Evolutionary conservation across 179 eudicot species (phyloP).

Genomic region (Nepenthes alata): DNA sequence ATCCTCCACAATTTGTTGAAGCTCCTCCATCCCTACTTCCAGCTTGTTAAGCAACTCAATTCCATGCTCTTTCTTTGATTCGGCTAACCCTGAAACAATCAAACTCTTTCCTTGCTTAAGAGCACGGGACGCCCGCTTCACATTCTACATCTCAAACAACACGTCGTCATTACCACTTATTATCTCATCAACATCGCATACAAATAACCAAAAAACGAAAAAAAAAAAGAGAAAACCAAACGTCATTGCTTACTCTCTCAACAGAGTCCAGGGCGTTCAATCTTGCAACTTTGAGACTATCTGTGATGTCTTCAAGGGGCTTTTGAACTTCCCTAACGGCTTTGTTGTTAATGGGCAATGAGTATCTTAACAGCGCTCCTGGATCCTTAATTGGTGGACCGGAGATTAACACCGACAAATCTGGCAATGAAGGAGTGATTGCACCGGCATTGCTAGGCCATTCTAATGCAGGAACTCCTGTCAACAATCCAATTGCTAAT

Average conservation of each 20-base stretch:
- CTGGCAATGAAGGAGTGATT: slow-evolving; percentile 44
- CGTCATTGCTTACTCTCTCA: slow-evolving; percentile 61
- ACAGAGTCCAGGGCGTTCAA: slow-evolving; percentile 78
- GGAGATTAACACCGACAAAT: slow-evolving; percentile 72
- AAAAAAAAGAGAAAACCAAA: neutral
- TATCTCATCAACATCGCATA: neutral
- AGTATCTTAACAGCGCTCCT: slow-evolving; percentile 69
- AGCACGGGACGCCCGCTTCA: slow-evolving; percentile 80
- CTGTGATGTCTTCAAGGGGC: slow-evolving; percentile 90
- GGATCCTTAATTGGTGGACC: slow-evolving; percentile 99
- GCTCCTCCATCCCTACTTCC: slow-evolving; percentile 72
- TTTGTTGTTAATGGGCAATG: slow-evolving; percentile 79
- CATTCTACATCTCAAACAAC: slow-evolving; percentile 39
- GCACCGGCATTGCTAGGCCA: slow-evolving; percentile 44
- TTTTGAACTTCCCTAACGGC: slow-evolving; percentile 95
- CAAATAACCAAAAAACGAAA: neutral
- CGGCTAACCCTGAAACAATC: slow-evolving; percentile 79
- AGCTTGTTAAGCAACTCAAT: slow-evolving; percentile 70
- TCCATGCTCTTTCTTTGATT: slow-evolving; percentile 76
- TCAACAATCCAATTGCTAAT: slow-evolving; percentile 58
- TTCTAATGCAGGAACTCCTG: slow-evolving; percentile 47
- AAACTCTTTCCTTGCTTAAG: slow-evolving; percentile 62
- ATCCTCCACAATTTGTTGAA: slow-evolving; percentile 76
- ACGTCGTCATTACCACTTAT: slow-evolving; percentile 7
- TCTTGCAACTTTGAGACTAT: slow-evolving; percentile 81